A percentile compares a stretch with the other conserved stretches of the same genome.
phyloP scores from a whole-genome alignment of 2,329 filamentous ascomycete genomes.

The Aureobasidium vineae region DNA sequence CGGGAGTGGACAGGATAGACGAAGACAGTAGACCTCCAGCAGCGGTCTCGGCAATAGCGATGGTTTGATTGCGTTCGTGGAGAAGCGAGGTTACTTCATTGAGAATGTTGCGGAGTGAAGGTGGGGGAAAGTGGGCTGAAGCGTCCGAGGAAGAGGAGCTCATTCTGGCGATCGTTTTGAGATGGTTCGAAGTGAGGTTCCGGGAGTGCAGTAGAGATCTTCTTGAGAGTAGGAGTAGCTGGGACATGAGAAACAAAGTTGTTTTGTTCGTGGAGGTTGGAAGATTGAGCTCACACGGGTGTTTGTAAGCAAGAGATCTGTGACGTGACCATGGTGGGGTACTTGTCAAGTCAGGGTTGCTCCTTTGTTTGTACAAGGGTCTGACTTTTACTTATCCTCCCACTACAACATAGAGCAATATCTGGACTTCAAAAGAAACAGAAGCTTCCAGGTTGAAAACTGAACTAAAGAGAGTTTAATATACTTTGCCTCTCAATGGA shows the following conservation, averaged over 20 bases:
- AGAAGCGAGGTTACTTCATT: conserved; percentile 54
- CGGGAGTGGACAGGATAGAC: conserved; percentile 57
- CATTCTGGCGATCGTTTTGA: conserved; percentile 4
- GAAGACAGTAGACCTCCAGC: conserved; percentile 63
- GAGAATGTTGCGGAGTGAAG: conserved; percentile 45
- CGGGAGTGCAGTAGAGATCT: not conserved
- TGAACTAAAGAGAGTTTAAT: too few relatives aligned
- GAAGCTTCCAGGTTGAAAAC: too few relatives aligned
- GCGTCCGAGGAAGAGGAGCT: conserved; percentile 13
- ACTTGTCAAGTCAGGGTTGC: not conserved
- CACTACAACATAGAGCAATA: too few relatives aligned
- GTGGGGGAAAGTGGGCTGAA: conserved; percentile 42
- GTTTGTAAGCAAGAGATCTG: conserved; percentile 13
- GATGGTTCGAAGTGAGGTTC: not conserved
- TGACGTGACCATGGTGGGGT: conserved; percentile 15
- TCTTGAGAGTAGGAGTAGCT: not conserved
- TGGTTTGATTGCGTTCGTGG: conserved; percentile 55
- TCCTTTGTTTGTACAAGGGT: not conserved
- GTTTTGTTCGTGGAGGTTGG: not conserved
- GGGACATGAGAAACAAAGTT: not conserved
- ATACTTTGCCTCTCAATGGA: too few relatives aligned
- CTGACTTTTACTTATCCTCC: too few relatives aligned
- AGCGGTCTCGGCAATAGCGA: conserved; percentile 63
- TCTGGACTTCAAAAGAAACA: too few relatives aligned
- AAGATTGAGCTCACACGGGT: not conserved